Evolutionary conservation across 768 basidiomycete species (phyloP), one percentile per base, ranked within the genome.

Genomic region (Coprinopsis sp.): DNA sequence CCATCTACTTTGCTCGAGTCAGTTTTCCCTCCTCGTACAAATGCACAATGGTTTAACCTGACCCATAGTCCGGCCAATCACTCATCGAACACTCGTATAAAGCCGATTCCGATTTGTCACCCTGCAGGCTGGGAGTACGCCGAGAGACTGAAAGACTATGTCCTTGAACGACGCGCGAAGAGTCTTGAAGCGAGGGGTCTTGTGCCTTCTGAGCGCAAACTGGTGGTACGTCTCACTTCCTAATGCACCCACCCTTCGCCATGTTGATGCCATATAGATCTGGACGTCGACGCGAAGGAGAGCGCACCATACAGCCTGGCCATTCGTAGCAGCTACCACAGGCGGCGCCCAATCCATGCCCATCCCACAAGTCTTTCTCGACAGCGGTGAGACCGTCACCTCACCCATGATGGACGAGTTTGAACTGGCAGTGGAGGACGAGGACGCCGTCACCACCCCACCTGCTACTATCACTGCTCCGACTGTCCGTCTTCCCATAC

Each of bases 71-170:
- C 14, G 96, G 96, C n/a, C 93, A 94, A 74, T 95, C 92, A 11
- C 73, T 97, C 48, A 93, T 97, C 56, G 96, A 99, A 62, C 96
- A 98, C 62, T 98, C 95, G 4, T 98, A 94, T 75, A 95, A 94
- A 68, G 94, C 96, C 29, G 96, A 99, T 59, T 92, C 94, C 1
- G 95, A 98, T 64, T 77, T 99, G 8, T 96, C 94, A 2, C 87
- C 90, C n/a, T 2, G 85, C 84, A 1, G 96, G 96, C 2, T 92
- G 91, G 90, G 93, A 96, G 50, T 99, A 99, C 54, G 85, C 94
- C 2, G 87, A 91, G 54, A 77, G 74, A 31, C 71, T 99, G 50
- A 92, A 87, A 56, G 89, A 96, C 33, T 95, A 95, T 51, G 87
- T 99, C 16, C 72, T 90, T 6, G 82, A 91, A 33, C 77, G 92